These are phyloP conservation scores for Geotrichum cucujoidarum DNA, from an alignment of 1,139 yeast species.

Conservation along the genomic window DNA sequence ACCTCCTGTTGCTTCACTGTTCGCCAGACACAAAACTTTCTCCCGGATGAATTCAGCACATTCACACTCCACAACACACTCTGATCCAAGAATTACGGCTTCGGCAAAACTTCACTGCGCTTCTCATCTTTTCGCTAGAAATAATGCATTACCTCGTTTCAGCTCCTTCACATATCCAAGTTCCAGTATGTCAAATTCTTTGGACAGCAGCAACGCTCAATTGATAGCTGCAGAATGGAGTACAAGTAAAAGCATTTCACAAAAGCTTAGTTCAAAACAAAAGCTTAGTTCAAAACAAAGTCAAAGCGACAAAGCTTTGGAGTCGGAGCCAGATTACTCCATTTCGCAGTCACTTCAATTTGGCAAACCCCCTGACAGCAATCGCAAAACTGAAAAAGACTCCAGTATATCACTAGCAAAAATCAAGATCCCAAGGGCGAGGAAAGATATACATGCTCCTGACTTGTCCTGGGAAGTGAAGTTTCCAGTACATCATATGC, in stretches of 20 bases:
- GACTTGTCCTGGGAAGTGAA: constrained; percentile 26
- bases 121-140: constrained; percentile 4
- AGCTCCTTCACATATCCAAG: too few relatives aligned
- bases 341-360: too few relatives aligned
- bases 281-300: too few relatives aligned
- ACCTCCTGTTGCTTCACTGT: constrained; percentile 8
- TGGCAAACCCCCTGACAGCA: too few relatives aligned
- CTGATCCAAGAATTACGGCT: neutral
- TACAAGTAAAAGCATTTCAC: too few relatives aligned
- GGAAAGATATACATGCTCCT: constrained; percentile 16
- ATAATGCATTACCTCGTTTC: neutral
- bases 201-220: too few relatives aligned
- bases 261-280: too few relatives aligned
- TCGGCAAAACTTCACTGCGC: constrained; percentile 3
- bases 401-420: constrained; percentile 2
- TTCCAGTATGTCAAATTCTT: too few relatives aligned
- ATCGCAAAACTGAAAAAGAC: neutral
- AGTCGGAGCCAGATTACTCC: too few relatives aligned
- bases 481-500: constrained; percentile 29
- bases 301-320: too few relatives aligned
- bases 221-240: too few relatives aligned
- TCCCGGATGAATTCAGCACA: constrained; percentile 2
- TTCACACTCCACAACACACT: neutral
- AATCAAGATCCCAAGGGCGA: too few relatives aligned
- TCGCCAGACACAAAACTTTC: constrained; percentile 11